A percentile compares a stretch with the other conserved stretches of the same genome.
phyloP scores from a whole-genome alignment of 23 red algal genomes.

The Gracilariopsis chorda region DNA sequence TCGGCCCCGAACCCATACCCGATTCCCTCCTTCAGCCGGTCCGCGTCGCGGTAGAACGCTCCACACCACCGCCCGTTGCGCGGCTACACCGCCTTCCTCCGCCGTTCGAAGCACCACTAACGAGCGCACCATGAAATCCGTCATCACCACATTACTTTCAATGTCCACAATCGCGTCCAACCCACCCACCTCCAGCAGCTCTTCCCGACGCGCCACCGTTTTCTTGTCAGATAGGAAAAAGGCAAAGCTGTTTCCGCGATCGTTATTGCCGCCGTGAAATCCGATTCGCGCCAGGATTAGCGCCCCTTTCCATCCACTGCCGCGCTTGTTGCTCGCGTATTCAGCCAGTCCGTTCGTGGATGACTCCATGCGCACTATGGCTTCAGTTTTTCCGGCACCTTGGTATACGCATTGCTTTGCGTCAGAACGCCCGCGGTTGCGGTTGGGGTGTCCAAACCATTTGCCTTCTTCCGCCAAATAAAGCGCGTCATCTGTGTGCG shows the following conservation, averaged over 20 bases:
- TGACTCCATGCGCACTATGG: constrained; percentile 24
- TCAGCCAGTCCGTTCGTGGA: constrained; percentile 53
- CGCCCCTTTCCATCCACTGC: constrained; percentile 30
- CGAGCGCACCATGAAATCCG: constrained; percentile 45
- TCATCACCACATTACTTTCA: constrained; percentile 29
- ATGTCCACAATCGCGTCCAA: constrained; percentile 47
- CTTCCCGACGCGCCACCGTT: neutral
- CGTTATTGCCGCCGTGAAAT: constrained; percentile 17
- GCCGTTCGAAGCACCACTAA: constrained; percentile 23
- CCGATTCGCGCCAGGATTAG: constrained; percentile 53
- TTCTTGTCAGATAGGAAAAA: neutral
- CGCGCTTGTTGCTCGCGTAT: constrained; percentile 33
- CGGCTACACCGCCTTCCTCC: neutral
- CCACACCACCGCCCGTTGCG: constrained; percentile 1
- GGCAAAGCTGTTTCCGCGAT: constrained; percentile 41
- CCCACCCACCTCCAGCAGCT: constrained; percentile 19
- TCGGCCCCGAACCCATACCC: constrained; percentile 28
- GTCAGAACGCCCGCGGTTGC: constrained; percentile 65
- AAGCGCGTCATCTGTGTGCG: constrained; percentile 26
- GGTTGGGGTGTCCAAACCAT: constrained; percentile 69
- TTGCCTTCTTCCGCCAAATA: neutral
- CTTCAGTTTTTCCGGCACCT: neutral
- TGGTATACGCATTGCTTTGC: constrained; percentile 58
- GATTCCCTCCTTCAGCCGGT: constrained; percentile 43
- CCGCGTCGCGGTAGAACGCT: constrained; percentile 35